phyloP scores from a whole-genome alignment of 257 asterid species.

The Plantago ovata region DNA sequence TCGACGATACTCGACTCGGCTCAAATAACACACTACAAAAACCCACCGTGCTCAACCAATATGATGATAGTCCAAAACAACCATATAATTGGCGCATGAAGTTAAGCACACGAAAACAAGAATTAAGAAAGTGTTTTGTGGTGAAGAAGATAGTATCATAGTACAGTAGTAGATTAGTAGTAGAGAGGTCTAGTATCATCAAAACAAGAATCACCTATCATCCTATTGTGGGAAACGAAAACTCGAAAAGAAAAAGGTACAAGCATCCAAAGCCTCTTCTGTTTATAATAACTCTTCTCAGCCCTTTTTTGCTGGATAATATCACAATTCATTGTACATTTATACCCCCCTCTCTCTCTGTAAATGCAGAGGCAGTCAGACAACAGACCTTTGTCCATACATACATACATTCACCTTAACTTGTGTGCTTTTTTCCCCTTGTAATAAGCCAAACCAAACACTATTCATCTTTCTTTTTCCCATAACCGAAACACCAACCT shows the following conservation, averaged over 20 bases:
- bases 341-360: neutral
- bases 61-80: neutral
- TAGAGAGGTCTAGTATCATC: neutral
- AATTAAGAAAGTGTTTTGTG: neutral
- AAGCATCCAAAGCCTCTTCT: constrained; percentile 17
- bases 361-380: neutral
- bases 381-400: constrained; percentile 1
- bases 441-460: constrained; percentile 11
- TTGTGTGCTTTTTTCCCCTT: constrained; percentile 7
- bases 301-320: neutral
- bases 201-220: neutral
- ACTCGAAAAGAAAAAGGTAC: constrained; percentile 18
- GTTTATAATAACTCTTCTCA: neutral
- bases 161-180: too few relatives aligned
- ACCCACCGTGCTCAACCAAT: too few relatives aligned
- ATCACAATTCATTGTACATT: constrained; percentile 10
- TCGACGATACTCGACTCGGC: too few relatives aligned
- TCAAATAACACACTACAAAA: too few relatives aligned
- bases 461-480: too few relatives aligned
- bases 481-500: constrained; percentile 26
- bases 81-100: neutral
- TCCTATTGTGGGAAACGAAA: neutral
- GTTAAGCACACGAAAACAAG: constrained; percentile 5
- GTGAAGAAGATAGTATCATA: neutral
- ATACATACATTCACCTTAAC: neutral